Base-by-base conservation (phyloP, 192 early-diverging fungal genomes). In the Neocallimastix lanati region DNA sequence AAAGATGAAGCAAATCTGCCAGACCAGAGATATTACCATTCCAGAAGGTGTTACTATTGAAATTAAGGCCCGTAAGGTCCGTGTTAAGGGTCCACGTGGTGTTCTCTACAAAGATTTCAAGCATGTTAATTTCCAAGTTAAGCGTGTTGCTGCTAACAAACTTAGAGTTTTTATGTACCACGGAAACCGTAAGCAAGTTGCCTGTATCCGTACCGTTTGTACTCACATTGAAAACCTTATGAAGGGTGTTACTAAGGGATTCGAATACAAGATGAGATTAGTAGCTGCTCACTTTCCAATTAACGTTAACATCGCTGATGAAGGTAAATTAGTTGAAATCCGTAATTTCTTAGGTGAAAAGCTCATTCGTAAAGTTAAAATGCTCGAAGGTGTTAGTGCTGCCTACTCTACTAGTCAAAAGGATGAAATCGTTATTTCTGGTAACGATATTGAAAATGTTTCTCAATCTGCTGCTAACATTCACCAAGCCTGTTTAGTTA, bases 221-320 rank as follows among this genome's bases (percentile, higher is more conserved):
- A 86, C 94, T 83, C 92, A 94, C 89, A 95, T 97, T 84, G 86
- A 92, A 87, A 99, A 99, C 93, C 92, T 99, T 92, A 97, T 97
- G 90, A 93, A 87, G 79, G 96, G 96, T 86, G 95, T 97, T 79
- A 99, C 97, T 87, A 95, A 96, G 88, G 97, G 97, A 76, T 99
- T 92, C 90, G 91, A 96, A 90, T 99, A 99, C 92, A 97, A 96
- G 92, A 94, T 99, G 93, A 94, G 96, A 82, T 96, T 93, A 85
- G 97, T 97, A 80, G 96, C 96, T 82, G 97, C 97, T 80, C 97
- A 99, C 92, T 99, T 99, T 89, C 97, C 97, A 87, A 99, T 99
- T 89, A 96, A 95, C 90, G 93, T 92, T 82, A 94, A 93, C 85
- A 92, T 97, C 80, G 84, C 87, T 80, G 88, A 94, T 80, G 86